phyloP scores from a whole-genome alignment of 371 early-diverging fungal genomes.

The Mucor piriformis region DNA sequence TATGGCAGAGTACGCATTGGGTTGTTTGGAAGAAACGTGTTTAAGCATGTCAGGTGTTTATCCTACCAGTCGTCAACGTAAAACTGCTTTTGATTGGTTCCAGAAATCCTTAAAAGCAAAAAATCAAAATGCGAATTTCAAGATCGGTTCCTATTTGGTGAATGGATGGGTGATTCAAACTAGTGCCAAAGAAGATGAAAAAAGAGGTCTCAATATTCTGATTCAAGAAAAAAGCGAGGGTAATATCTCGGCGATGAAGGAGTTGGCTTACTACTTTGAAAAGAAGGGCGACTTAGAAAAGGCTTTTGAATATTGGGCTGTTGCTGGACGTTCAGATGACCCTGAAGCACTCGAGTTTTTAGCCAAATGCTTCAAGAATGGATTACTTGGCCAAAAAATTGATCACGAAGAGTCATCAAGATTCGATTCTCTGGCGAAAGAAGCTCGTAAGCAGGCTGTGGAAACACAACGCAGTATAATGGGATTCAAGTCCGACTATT shows the following conservation, averaged over 20 bases:
- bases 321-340: constrained; percentile 15
- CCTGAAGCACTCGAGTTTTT: constrained; percentile 25
- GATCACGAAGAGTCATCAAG: constrained; percentile 1
- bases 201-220: constrained; percentile 11
- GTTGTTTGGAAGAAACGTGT: constrained; percentile 21
- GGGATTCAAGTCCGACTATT: constrained; percentile 29
- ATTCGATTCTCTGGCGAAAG: constrained; percentile 11
- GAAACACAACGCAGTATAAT: constrained; percentile 25
- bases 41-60: background rate
- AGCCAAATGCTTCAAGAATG: constrained; percentile 16
- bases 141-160: constrained; percentile 20
- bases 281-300: background rate
- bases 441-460: constrained; percentile 24
- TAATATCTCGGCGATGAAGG: constrained; percentile 22
- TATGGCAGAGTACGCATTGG: constrained; percentile 26
- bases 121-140: constrained; percentile 21
- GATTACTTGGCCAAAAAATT: constrained; percentile 15
- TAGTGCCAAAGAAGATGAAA: background rate
- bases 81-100: constrained; percentile 23
- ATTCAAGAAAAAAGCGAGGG: constrained; percentile 17
- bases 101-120: constrained; percentile 7
- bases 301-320: constrained; percentile 17
- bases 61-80: constrained; percentile 3
- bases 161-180: constrained; percentile 5
- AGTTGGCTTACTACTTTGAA: constrained; percentile 22